Conservation (phyloP, 345 rosid species). For the Noccaea bulbosa region DNA sequence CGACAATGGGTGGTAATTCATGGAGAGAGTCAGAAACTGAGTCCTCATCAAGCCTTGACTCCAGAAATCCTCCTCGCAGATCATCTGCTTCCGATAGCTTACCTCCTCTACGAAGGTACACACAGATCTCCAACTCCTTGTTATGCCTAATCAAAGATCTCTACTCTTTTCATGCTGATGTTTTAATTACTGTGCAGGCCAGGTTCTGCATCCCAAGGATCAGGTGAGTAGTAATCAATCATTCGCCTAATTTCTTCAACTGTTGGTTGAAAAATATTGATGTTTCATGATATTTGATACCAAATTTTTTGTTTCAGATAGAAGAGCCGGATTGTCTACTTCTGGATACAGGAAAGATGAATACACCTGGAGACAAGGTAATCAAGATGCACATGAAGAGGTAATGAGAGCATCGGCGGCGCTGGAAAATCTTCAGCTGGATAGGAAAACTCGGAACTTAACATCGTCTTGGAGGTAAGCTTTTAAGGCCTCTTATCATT, state of each 20-base stretch:
- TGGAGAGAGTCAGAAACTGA: slow-evolving; percentile 71
- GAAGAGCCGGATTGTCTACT: slow-evolving; percentile 81
- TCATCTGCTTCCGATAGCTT: slow-evolving; percentile 86
- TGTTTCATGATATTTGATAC: slow-evolving; percentile 26
- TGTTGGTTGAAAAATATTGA: background rate
- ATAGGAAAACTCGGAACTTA: slow-evolving; percentile 85
- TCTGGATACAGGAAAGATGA: slow-evolving; percentile 83
- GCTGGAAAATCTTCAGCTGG: slow-evolving; percentile 89
- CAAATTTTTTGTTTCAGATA: slow-evolving; percentile 52
- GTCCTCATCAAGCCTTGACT: slow-evolving; percentile 59
- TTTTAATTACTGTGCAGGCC: slow-evolving; percentile 50
- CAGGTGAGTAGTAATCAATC: slow-evolving; percentile 70
- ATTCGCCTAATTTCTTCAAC: background rate
- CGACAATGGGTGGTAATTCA: slow-evolving; percentile 57
- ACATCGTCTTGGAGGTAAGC: slow-evolving; percentile 87
- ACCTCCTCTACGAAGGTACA: slow-evolving; percentile 91
- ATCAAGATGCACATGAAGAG: slow-evolving; percentile 69
- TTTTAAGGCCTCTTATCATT: background rate
- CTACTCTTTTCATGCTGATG: slow-evolving; percentile 22
- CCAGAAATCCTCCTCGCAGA: slow-evolving; percentile 69
- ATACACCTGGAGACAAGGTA: slow-evolving; percentile 77
- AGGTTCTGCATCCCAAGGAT: slow-evolving; percentile 56
- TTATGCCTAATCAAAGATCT: background rate
- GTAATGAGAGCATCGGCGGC: slow-evolving; percentile 80
- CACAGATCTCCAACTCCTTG: slow-evolving; percentile 14